phyloP scores from a whole-genome alignment of 1,139 yeast species.

The Yamadazyma trypodendri region DNA sequence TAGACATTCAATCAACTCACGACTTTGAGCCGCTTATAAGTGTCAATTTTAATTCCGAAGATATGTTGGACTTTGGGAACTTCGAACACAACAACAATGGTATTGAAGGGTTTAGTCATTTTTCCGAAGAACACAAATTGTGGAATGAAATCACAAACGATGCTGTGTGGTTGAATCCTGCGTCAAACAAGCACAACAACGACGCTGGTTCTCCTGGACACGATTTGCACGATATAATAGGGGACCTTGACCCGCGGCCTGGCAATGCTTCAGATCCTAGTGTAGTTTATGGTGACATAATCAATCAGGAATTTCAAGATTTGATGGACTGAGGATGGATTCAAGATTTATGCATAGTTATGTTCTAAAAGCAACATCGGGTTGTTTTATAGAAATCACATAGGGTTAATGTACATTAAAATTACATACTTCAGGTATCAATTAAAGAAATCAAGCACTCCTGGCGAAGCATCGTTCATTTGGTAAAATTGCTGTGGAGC shows the following conservation, averaged over 20 bases:
- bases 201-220: background rate
- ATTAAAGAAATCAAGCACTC: conserved; percentile 19
- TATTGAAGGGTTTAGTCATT: conserved; percentile 44
- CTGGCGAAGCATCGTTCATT: conserved; percentile 13
- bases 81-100: conserved; percentile 36
- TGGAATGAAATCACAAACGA: conserved; percentile 76
- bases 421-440: conserved; percentile 5
- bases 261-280: conserved; percentile 1
- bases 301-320: conserved; percentile 42
- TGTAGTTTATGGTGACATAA: conserved; percentile 35
- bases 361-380: background rate
- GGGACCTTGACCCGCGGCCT: conserved; percentile 8
- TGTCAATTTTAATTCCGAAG: conserved; percentile 18
- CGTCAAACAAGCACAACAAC: conserved; percentile 3
- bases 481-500: conserved; percentile 38
- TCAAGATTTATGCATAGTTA: background rate
- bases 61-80: conserved; percentile 21
- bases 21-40: conserved; percentile 11
- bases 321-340: conserved; percentile 21
- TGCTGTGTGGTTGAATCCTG: conserved; percentile 61
- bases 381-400: background rate
- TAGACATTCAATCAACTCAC: background rate
- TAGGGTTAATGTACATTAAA: conserved; percentile 6
- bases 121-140: conserved; percentile 57
- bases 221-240: conserved; percentile 12